Evolutionary conservation across 352 stramenopile species (phyloP).

Genomic region (Phytophthora capsici): DNA sequence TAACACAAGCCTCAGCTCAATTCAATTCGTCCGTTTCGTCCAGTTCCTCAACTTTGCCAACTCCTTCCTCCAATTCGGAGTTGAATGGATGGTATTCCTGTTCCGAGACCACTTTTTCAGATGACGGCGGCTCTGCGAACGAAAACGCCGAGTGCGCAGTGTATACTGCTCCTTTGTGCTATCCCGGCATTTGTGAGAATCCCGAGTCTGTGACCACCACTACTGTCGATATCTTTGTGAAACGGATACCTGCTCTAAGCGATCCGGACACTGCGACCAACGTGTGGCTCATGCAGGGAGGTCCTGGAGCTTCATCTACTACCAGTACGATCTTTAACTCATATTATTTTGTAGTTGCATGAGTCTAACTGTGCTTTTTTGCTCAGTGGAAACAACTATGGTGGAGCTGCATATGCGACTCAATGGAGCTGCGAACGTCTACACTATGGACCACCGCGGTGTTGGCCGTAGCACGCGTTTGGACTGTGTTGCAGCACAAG

Average conservation of each 20-base stretch:
- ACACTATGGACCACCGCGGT: constrained; percentile 60
- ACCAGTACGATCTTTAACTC: constrained; percentile 24
- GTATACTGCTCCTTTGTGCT: constrained; percentile 41
- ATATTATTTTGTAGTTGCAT: background rate
- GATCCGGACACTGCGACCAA: constrained; percentile 28
- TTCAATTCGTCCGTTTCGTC: background rate
- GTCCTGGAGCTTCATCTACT: constrained; percentile 42
- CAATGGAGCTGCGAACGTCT: constrained; percentile 47
- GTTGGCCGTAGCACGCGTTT: constrained; percentile 46
- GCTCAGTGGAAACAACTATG: constrained; percentile 51
- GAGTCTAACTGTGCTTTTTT: background rate
- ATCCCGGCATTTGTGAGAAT: constrained; percentile 34
- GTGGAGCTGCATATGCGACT: constrained; percentile 30
- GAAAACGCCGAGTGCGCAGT: constrained; percentile 41
- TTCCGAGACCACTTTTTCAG: constrained; percentile 33
- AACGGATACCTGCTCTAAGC: constrained; percentile 33
- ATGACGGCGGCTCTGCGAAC: constrained; percentile 10
- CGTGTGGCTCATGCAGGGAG: constrained; percentile 50
- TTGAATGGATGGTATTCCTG: constrained; percentile 46
- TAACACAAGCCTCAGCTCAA: constrained; percentile 2
- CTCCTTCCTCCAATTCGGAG: background rate
- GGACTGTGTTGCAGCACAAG: constrained; percentile 46
- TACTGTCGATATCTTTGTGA: constrained; percentile 45
- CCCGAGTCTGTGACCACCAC: constrained; percentile 1
- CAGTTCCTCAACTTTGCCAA: background rate